phyloP scores from a whole-genome alignment of 2,329 filamentous ascomycete genomes.

The Neophaeococcomyces mojaviensis region DNA sequence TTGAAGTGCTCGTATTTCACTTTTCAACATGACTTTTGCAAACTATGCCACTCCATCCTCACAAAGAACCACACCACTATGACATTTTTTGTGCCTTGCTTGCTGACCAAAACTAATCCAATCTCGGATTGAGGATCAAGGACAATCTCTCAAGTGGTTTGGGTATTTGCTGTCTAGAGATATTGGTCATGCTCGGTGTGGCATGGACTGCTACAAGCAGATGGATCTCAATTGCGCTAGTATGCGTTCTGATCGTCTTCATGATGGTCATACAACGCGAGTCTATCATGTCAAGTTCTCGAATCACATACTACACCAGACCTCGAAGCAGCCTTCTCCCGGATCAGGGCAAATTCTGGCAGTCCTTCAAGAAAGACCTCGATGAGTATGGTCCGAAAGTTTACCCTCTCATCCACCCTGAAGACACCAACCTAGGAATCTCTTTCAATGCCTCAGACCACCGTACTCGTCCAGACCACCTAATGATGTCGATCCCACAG shows the following conservation, averaged over 20 bases:
- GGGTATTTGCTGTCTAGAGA: background rate
- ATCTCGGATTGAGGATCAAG: too few relatives aligned
- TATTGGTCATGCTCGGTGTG: background rate
- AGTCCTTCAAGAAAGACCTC: slow-evolving; percentile 28
- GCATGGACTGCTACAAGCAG: background rate
- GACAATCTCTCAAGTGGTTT: too few relatives aligned
- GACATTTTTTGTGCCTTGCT: too few relatives aligned
- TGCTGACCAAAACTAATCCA: too few relatives aligned
- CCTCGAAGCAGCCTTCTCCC: background rate
- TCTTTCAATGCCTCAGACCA: slow-evolving; percentile 25
- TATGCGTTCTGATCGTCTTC: slow-evolving; percentile 1
- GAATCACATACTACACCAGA: slow-evolving; percentile 3
- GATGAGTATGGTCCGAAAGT: slow-evolving; percentile 27
- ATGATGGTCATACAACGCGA: slow-evolving; percentile 1
- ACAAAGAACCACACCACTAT: too few relatives aligned
- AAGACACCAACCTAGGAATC: slow-evolving; percentile 22
- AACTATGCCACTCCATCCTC: too few relatives aligned
- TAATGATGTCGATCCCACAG: slow-evolving; percentile 26
- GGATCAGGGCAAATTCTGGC: slow-evolving; percentile 26
- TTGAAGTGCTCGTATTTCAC: too few relatives aligned
- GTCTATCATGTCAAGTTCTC: background rate
- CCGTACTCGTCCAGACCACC: slow-evolving; percentile 26
- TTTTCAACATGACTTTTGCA: too few relatives aligned
- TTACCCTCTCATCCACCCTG: slow-evolving; percentile 24
- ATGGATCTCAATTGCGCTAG: background rate